Conservation (phyloP, 163 green algal species). For the Trebouxia gelatinosa region DNA sequence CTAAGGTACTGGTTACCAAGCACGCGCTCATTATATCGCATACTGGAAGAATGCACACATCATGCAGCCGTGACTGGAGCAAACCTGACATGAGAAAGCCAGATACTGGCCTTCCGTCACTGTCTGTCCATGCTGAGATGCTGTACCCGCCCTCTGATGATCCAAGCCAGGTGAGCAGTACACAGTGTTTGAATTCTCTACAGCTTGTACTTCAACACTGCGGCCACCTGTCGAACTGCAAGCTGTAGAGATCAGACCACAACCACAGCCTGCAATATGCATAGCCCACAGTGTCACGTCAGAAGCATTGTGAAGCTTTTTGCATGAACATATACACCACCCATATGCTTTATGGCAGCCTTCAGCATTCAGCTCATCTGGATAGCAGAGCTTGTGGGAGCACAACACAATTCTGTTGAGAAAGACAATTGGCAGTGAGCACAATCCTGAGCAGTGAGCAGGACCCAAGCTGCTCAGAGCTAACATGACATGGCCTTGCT, state of each 20-base stretch:
- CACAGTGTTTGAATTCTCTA: neutral
- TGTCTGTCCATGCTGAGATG: slow-evolving; percentile 69
- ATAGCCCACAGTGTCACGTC: neutral
- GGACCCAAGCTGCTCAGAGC: neutral
- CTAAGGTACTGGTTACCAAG: too few relatives aligned
- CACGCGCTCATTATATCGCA: too few relatives aligned
- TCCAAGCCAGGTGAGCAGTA: neutral
- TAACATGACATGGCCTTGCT: neutral
- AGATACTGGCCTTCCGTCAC: too few relatives aligned
- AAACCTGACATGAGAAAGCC: too few relatives aligned
- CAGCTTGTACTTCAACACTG: neutral
- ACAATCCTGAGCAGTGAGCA: neutral
- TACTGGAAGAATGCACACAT: too few relatives aligned
- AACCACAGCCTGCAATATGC: neutral
- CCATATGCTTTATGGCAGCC: neutral
- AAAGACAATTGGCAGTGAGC: too few relatives aligned
- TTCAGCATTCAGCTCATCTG: neutral
- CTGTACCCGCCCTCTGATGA: slow-evolving; percentile 40
- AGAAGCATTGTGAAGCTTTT: neutral
- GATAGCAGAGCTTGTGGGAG: neutral
- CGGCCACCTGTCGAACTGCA: too few relatives aligned
- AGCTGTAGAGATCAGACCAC: neutral
- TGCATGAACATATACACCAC: neutral
- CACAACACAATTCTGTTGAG: too few relatives aligned
- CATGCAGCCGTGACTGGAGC: too few relatives aligned